These are phyloP conservation scores for Chytridium lagenaria DNA, from an alignment of 371 early-diverging fungal genomes.

Conservation along the genomic window DNA sequence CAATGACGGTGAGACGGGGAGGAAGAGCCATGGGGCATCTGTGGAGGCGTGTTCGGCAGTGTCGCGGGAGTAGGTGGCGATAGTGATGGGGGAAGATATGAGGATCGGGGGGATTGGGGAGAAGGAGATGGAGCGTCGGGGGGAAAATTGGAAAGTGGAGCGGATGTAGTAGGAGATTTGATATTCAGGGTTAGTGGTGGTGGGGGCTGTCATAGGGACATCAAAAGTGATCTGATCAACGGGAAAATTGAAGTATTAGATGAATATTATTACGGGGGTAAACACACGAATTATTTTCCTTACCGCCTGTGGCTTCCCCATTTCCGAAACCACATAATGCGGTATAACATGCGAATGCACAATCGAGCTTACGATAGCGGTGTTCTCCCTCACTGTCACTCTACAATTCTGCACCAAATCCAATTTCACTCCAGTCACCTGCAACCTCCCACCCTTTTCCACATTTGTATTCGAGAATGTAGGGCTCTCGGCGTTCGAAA, in stretches of 20 bases:
- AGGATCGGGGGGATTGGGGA: neutral
- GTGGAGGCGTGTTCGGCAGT: slow-evolving; percentile 1
- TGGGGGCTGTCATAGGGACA: slow-evolving; percentile 3
- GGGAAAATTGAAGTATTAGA: slow-evolving; percentile 5
- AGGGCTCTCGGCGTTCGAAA: too few relatives aligned
- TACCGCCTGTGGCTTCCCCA: neutral
- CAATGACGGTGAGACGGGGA: neutral
- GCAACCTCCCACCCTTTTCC: neutral
- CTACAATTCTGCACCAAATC: slow-evolving; percentile 8
- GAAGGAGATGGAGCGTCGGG: neutral
- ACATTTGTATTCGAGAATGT: neutral
- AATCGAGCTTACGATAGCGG: slow-evolving; percentile 4
- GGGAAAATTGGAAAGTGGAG: neutral
- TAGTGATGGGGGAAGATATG: neutral
- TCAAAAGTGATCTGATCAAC: slow-evolving; percentile 7
- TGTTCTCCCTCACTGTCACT: neutral
- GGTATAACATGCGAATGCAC: neutral
- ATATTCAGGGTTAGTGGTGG: neutral
- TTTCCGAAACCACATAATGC: slow-evolving; percentile 6
- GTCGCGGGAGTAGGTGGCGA: neutral
- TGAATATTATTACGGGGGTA: neutral
- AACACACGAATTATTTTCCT: neutral
- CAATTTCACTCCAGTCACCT: neutral
- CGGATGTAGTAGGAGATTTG: neutral
- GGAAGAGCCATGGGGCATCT: slow-evolving; percentile 12